Evolutionary conservation across 148 eudicot species (phyloP), one percentile per base, ranked within the genome.

Genomic region (Rhododendron molle): DNA sequence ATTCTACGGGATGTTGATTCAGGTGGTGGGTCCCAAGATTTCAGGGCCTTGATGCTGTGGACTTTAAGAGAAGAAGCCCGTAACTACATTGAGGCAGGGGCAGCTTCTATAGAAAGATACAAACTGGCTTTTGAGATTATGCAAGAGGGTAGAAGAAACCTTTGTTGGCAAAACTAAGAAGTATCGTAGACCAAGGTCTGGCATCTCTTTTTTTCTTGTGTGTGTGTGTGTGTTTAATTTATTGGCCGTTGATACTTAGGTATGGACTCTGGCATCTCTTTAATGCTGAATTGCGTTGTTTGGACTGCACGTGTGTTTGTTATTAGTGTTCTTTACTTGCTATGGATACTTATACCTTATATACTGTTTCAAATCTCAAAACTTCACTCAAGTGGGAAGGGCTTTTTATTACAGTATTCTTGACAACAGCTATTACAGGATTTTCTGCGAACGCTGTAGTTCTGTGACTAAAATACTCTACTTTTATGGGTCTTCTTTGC

Each of bases 91-190:
- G 92, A 90, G 85, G 92, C 91, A 15, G 94, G 94, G 83, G 83
- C 90, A 58, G 85, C 90, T 11, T 87, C 92, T 77, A 81, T 92
- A 65, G 92, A 92, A 71, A 92, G 90, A 80, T 87, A 88, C 85
- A 92, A 92, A 83, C 90, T 90, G 40, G 94, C 94, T 8, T 90
- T 92, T 83, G 94, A 92, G 88, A 89, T 92, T 76, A 62, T 92
- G 92, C 92, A 90, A 87, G 94, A 92, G 82, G 94, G 94, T 80
- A 87, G 92, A 74, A 90, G 92, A 80, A 92, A 86, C 83, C 80
- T 92, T 21, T 89, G 88, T 77, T 92, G 94, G 94, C 94, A 88
- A 81, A 92, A 76, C 82, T 92, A 85, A 87, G 30, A 50, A 58
- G 40, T 44, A 7, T 83, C 43, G 26, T 71, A 50, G 74, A 79